Evolutionary conservation across 2,329 filamentous ascomycete species (phyloP), one percentile per base, ranked within the genome.

Genomic region (Dactylellina parvicollis): DNA sequence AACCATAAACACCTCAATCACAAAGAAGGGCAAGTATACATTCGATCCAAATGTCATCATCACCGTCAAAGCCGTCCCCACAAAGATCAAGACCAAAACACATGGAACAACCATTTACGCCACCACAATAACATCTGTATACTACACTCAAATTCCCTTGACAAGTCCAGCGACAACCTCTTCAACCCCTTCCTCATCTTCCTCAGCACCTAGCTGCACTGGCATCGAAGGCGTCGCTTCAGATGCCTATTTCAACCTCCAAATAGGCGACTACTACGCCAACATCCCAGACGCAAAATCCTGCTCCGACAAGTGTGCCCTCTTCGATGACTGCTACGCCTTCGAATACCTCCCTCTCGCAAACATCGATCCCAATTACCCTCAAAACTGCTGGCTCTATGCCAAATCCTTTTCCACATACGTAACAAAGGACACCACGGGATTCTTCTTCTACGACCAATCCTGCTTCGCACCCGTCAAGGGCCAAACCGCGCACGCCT

Each of bases 341-440:
- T 64, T 54, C 12, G 59, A 64, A 55, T 64, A 44, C 18, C 46
- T 62, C 12, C 57, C 57, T 14, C 18, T 56, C 24, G 49, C 49
- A 28, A 65, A 65, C 18, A 26, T 38, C 2, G 60, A 65, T n/a
- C 60, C 60, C 14, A 36, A 24, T 10, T 65, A 56, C 14, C 60
- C 60, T 9, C 60, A 65, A 56, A 65, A 56, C 49, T 65, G 60
- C 38, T 47, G 60, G 60, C 30, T 65, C 5, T 65, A 65, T 46
- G 24, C 16, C 26, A 65, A 65, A 30, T 22, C 49, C 2, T 56
- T 55, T 34, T 14, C 8, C 8, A 38, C 7, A 10, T 55, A 65
- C 18, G 46, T 64, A 14, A 64, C 59, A 7, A 32, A 64, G 16
- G 59, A 34, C 32, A 26, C 49, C 2, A 49, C 49, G 3, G 60